These are phyloP conservation scores for Lotmaria passim DNA, from an alignment of 208 protist genomes.

Conservation along the genomic window DNA sequence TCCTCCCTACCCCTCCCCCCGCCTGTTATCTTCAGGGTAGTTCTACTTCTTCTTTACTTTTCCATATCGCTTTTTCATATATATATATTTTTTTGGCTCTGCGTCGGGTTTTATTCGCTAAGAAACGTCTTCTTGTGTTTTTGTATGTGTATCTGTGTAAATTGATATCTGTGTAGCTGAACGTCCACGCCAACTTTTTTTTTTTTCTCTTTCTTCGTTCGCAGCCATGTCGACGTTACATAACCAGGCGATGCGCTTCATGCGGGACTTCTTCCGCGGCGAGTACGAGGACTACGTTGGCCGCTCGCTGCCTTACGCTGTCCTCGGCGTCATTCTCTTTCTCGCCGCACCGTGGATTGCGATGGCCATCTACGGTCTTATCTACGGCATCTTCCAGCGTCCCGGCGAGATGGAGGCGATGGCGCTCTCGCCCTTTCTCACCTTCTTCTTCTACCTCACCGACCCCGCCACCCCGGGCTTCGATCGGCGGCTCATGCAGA, in stretches of 20 bases:
- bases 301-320: constrained; percentile 23
- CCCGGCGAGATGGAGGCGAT: constrained; percentile 35
- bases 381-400: constrained; percentile 58
- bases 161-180: too few relatives aligned
- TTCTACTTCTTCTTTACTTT: constrained; percentile 3
- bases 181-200: background rate
- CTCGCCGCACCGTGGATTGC: constrained; percentile 52
- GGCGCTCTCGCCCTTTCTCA: constrained; percentile 59
- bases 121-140: too few relatives aligned
- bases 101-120: background rate
- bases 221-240: constrained; percentile 22
- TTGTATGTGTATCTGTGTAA: background rate
- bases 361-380: constrained; percentile 42
- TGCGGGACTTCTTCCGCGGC: constrained; percentile 25
- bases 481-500: constrained; percentile 70
- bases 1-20: too few relatives aligned
- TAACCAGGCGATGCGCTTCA: constrained; percentile 20
- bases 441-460: constrained; percentile 75
- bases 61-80: constrained; percentile 16
- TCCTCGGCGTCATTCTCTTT: constrained; percentile 27
- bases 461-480: constrained; percentile 69
- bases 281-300: constrained; percentile 21
- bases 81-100: constrained; percentile 7
- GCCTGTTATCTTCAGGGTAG: too few relatives aligned
- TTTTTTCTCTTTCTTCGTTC: background rate